Evolutionary conservation across 1,284 basidiomycete genomes (phyloP).

Genomic region (Entoloma clypeatum): DNA sequence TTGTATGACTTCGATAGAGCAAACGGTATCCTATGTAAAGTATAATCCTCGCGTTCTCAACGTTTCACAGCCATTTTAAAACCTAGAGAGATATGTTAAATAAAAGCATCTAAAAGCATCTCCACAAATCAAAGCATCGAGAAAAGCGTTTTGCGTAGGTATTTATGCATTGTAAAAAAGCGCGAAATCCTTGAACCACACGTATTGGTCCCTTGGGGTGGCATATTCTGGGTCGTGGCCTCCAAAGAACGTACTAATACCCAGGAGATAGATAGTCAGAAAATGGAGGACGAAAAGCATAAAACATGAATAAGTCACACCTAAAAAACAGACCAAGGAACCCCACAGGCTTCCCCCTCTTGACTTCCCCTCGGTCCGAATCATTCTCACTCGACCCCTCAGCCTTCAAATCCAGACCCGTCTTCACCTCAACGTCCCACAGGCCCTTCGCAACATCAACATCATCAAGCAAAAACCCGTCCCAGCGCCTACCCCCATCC

Average conservation of each 20-base stretch:
- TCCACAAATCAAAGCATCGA: too few relatives aligned
- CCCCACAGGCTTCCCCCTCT: constrained; percentile 34
- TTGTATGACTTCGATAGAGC: too few relatives aligned
- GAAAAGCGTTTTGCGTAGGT: too few relatives aligned
- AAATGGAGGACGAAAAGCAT: neutral
- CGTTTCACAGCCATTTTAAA: too few relatives aligned
- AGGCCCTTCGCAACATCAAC: neutral
- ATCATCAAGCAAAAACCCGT: neutral
- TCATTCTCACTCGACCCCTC: neutral
- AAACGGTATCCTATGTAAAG: too few relatives aligned
- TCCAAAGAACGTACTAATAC: constrained; percentile 71
- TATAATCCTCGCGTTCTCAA: too few relatives aligned
- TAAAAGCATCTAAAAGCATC: too few relatives aligned
- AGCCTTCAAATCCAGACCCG: constrained; percentile 12
- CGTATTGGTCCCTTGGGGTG: constrained; percentile 66
- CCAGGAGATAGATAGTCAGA: neutral
- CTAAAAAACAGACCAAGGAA: constrained; percentile 75
- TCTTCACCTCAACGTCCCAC: constrained; percentile 14
- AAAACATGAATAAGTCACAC: constrained; percentile 32
- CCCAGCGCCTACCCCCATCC: neutral
- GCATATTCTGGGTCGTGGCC: constrained; percentile 63
- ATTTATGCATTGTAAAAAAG: constrained; percentile 28
- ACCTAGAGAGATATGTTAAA: too few relatives aligned
- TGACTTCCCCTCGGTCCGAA: neutral
- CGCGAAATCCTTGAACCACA: constrained; percentile 70